Base-by-base conservation (phyloP, 208 protist genomes). In the Vickermania spadyakhi region DNA sequence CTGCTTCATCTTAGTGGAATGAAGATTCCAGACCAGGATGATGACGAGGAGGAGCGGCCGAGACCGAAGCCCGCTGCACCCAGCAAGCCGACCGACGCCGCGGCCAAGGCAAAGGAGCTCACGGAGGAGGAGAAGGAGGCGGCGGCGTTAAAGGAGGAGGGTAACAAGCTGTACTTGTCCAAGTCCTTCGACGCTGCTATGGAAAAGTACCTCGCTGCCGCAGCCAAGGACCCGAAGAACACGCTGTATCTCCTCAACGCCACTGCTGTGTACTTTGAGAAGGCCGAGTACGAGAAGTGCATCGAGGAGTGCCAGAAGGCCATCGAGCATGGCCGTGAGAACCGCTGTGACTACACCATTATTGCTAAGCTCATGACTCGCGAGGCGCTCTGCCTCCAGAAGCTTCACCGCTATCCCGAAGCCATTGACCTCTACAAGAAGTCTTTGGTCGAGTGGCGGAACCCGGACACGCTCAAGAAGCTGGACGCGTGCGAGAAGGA, bases 261-360 rank as follows among this genome's bases (percentile, higher is more conserved):
- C 0, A 91, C 91, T 13, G 96, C 97, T 27, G 96, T 98, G 1
- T 84, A 86, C 57, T 96, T 98, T 67, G 97, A 99, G 73, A 62
- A 93, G 71, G 79, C 68, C 13, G 78, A 98, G 28, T 97, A 86
- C 64, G 94, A 97, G 25, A 76, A 87, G 52, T 98, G 94, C 71
- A 89, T 97, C 41, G 79, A 70, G 11, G 70, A 90, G 61, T 97
- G 91, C 75, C 65, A 97, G 56, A 79, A 91, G 53, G 94, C 88
- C 7, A 64, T 98, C 18, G 79, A 92, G 52, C 87, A 94, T 60
- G 85, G 83, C 30, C 74, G 75, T 58, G 81, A 93, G 66, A 78
- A 93, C 68, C 68, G 62, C 41, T 96, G 93, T 54, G 96, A 98
- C 75, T 98, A 91, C 76, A 94, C 87, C 26, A 76, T 93, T 22